Evolutionary conservation across 2,329 filamentous ascomycete species (phyloP), one percentile per base, ranked within the genome.

Genomic region (Aureobasidium sp.): DNA sequence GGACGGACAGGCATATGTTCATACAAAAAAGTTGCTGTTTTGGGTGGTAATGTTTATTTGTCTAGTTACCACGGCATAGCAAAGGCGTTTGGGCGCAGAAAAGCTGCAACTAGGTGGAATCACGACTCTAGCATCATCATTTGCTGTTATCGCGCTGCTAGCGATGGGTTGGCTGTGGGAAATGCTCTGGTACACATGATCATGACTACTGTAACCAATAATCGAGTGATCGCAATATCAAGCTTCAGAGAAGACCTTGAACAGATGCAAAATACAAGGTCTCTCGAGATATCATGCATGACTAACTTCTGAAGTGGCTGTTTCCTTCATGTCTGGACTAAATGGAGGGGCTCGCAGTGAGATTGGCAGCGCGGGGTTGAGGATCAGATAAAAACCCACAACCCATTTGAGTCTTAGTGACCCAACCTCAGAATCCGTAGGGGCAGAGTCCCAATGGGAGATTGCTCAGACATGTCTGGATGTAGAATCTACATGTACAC

Each of bases 11-110:
- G 21, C 5, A 34, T n/a, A 52, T 41, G 57, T 50, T 50, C 45
- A 29, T 27, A 44, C 25, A 54, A 60, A 60, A 59, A 60, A 49
- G 48, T 52, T 60, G 45, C 6, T 44, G 45, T 52, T 50, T 45
- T 49, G 21, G 32, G 44, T 25, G 42, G n/a, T 45, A 7, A 21
- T 49, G 11, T 30, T 47, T 58, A 37, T 34, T 13, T 29, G 21
- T 42, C 25, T 16, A 30, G 10, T 54, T 42, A 49, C 50, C 30
- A 15, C 32, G 32, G 54, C 54, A 58, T 58, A 58, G 54, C 54
- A 58, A 58, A 47, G 54, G 54, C 21, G 54, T 58, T 58, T 37
- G 32, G 54, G 54, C 30, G 42, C 27, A 48, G 16, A n/a, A 41
- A 36, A 27, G 29, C 39, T 55, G 39, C 10, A 32, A 29, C 39